A percentile compares a stretch with the other conserved stretches of the same genome.
Conservation (phyloP, 495 filamentous ascomycete genomes). For the Hypoxylon crocopeplum region DNA sequence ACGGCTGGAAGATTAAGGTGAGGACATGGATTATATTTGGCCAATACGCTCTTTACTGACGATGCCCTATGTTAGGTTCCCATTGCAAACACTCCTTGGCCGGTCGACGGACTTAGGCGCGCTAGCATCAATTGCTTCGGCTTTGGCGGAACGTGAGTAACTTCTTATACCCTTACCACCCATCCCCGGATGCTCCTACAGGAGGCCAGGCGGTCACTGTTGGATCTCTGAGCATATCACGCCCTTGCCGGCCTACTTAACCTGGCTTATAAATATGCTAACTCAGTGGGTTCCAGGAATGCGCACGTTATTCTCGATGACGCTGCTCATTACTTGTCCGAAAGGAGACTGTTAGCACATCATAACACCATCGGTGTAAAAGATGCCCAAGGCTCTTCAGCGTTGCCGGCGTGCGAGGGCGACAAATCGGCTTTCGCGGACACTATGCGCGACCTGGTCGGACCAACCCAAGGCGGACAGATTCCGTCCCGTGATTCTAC, state of each 20-base stretch:
- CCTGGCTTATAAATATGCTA: background rate
- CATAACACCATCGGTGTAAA: constrained; percentile 6
- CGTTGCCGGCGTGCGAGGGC: too few species aligned
- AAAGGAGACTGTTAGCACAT: constrained; percentile 18
- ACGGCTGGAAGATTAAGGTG: constrained; percentile 45
- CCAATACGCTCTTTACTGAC: background rate
- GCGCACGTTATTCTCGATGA: constrained; percentile 31
- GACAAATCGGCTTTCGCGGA: background rate
- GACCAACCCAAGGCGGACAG: background rate
- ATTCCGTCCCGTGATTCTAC: constrained; percentile 8
- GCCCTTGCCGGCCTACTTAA: too few species aligned
- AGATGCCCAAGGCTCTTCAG: background rate
- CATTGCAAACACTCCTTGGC: constrained; percentile 16
- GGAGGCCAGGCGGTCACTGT: too few species aligned
- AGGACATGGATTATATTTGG: constrained; percentile 1
- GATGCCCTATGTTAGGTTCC: constrained; percentile 5
- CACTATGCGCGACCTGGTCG: background rate
- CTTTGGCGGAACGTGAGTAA: constrained; percentile 31
- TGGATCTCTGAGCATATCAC: too few species aligned
- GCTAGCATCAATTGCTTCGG: constrained; percentile 33
- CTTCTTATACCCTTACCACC: background rate
- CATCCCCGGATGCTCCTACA: too few species aligned
- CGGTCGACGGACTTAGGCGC: constrained; percentile 17
- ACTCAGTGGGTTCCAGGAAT: constrained; percentile 8
- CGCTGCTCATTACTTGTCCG: constrained; percentile 17